A percentile compares a stretch with the other conserved stretches of the same genome.
Evolutionary conservation across 208 protist species (phyloP).

Genomic region (Leishmania mexicana): DNA sequence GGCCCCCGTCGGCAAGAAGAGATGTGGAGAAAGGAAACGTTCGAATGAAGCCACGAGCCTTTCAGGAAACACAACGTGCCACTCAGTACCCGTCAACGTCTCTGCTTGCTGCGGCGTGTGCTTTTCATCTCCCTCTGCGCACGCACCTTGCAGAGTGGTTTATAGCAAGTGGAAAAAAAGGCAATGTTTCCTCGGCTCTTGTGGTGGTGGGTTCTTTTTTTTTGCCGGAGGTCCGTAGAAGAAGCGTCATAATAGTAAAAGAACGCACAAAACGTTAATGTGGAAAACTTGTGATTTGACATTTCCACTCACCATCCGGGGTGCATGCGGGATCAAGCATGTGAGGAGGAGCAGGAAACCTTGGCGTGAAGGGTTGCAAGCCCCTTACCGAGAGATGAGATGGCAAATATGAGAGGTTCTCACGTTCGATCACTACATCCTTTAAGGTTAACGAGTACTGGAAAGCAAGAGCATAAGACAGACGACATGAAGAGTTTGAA

Average conservation of each 20-base stretch:
- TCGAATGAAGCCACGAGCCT: background rate
- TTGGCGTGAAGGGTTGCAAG: background rate
- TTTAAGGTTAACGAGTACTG: background rate
- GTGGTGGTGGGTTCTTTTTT: too few relatives aligned
- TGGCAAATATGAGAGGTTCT: background rate
- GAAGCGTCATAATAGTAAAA: conserved; percentile 2
- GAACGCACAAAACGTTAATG: background rate
- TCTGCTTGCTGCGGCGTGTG: background rate
- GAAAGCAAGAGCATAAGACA: background rate
- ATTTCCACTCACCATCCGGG: background rate
- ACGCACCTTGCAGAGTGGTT: too few relatives aligned
- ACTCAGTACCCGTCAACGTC: background rate
- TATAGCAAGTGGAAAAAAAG: background rate
- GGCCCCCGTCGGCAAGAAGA: too few relatives aligned
- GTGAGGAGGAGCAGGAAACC: background rate
- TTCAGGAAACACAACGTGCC: background rate
- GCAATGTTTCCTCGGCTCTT: background rate
- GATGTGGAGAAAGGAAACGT: background rate
- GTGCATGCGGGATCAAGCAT: background rate
- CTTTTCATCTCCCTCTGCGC: too few relatives aligned
- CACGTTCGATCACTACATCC: background rate
- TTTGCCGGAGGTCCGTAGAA: background rate
- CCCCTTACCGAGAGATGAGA: background rate
- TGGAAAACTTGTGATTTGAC: background rate
- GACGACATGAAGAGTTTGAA: background rate